Conservation (phyloP, 257 asterid species). For the Forsythia suspensa region DNA sequence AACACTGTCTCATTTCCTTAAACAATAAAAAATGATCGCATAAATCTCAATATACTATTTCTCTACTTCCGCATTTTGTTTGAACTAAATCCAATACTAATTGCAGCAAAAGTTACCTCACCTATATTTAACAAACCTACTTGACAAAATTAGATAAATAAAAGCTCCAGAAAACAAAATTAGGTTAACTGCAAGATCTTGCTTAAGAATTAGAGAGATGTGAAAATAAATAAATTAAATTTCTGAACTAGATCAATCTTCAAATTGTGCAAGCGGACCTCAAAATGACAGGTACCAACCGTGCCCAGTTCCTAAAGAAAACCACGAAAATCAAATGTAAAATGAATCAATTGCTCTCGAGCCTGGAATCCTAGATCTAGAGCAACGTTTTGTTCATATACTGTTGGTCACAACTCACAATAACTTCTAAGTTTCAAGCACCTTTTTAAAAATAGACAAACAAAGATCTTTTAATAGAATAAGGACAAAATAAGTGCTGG, state of each 20-base stretch:
- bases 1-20: too few relatives aligned
- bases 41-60: too few relatives aligned
- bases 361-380: neutral
- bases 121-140: too few relatives aligned
- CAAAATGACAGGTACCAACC: neutral
- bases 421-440: constrained; percentile 12
- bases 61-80: too few relatives aligned
- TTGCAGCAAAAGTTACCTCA: too few relatives aligned
- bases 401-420: neutral
- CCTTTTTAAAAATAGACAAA: neutral
- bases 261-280: neutral
- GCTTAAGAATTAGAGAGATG: neutral
- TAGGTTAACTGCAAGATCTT: neutral
- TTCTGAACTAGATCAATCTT: neutral
- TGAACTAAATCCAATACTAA: too few relatives aligned
- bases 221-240: neutral
- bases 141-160: too few relatives aligned
- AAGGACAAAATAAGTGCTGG: neutral
- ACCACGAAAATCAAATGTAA: neutral
- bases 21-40: too few relatives aligned
- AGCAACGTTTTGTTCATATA: neutral
- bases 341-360: neutral
- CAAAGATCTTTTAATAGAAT: constrained; percentile 1
- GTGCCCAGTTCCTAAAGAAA: neutral
- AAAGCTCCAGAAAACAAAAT: neutral